Percentiles rank a stretch among this genome's conserved stretches.
phyloP scores from a whole-genome alignment of 192 early-diverging fungal species.

The Radiomyces spectabilis region DNA sequence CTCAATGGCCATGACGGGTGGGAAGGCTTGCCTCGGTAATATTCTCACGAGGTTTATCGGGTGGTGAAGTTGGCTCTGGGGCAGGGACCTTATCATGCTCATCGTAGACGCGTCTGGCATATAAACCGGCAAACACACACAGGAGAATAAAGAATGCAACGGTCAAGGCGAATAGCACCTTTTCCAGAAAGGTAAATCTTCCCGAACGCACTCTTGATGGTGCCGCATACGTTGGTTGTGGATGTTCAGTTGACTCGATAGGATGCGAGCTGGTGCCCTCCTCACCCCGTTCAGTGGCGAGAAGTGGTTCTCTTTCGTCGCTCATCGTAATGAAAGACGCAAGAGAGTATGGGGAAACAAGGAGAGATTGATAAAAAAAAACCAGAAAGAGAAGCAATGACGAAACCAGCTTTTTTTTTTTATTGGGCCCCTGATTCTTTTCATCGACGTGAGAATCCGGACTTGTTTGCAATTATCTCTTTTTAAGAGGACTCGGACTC shows the following conservation, averaged over 20 bases:
- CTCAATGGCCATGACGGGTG: too few species aligned
- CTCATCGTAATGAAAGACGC: conserved; percentile 1
- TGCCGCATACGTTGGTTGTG: neutral
- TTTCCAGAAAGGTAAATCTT: conserved; percentile 28
- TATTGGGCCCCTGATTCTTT: too few species aligned
- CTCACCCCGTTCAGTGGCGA: conserved; percentile 1
- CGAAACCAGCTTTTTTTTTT: too few species aligned
- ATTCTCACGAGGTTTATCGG: neutral
- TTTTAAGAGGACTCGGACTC: too few species aligned
- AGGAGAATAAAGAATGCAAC: conserved; percentile 16
- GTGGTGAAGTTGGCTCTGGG: neutral
- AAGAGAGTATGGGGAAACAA: neutral
- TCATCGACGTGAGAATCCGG: too few species aligned
- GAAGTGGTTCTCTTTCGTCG: conserved; percentile 15
- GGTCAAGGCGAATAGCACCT: conserved; percentile 14
- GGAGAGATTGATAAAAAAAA: neutral
- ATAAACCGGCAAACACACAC: conserved; percentile 27
- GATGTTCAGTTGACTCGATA: too few species aligned
- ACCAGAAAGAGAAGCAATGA: too few species aligned
- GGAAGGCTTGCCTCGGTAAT: conserved; percentile 4
- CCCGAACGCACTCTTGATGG: conserved; percentile 7
- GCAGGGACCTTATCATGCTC: neutral
- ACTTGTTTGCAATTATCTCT: too few species aligned
- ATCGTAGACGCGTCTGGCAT: conserved; percentile 19
- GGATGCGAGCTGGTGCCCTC: too few species aligned